Evolutionary conservation across 805 yeast species (phyloP).

Genomic region (Ogataea salicorniae): DNA sequence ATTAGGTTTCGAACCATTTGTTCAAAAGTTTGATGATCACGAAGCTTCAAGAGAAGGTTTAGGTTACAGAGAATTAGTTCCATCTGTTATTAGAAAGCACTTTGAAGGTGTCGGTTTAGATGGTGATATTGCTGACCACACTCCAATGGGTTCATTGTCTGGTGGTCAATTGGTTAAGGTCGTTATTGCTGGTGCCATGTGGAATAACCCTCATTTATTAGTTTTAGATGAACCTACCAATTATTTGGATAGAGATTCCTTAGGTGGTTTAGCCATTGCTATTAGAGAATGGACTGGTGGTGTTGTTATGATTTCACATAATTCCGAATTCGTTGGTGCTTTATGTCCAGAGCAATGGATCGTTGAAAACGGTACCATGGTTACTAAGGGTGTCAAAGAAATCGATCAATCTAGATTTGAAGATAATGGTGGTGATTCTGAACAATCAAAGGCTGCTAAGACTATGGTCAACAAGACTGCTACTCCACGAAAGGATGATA

Average conservation of each 20-base stretch:
- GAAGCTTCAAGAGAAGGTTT: conserved; percentile 99
- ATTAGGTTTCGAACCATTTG: conserved; percentile 84
- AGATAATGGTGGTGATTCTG: conserved; percentile 57
- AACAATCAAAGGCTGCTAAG: conserved; percentile 39
- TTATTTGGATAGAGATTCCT: conserved; percentile 94
- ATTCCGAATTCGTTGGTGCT: conserved; percentile 95
- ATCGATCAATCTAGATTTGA: conserved; percentile 79
- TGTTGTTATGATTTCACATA: conserved; percentile 97
- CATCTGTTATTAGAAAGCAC: conserved; percentile 90
- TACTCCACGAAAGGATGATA: conserved; percentile 52
- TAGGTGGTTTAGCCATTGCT: conserved; percentile 96
- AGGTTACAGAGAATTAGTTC: conserved; percentile 92
- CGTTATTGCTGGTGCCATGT: conserved; percentile 99
- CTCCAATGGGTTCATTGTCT: conserved; percentile 92
- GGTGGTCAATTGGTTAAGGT: conserved; percentile 99
- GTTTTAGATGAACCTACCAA: conserved; percentile 98
- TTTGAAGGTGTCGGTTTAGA: conserved; percentile 97
- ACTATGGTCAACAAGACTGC: conserved; percentile 43
- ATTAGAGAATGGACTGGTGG: conserved; percentile 98
- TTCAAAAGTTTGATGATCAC: conserved; percentile 93
- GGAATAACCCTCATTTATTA: conserved; percentile 97
- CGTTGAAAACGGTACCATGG: conserved; percentile 87
- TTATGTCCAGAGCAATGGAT: conserved; percentile 98
- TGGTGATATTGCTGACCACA: conserved; percentile 97
- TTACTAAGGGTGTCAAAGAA: conserved; percentile 72